Evolutionary conservation across 2,329 filamentous ascomycete species (phyloP), one percentile per base, ranked within the genome.

Genomic region (Xylaria polymorpha): DNA sequence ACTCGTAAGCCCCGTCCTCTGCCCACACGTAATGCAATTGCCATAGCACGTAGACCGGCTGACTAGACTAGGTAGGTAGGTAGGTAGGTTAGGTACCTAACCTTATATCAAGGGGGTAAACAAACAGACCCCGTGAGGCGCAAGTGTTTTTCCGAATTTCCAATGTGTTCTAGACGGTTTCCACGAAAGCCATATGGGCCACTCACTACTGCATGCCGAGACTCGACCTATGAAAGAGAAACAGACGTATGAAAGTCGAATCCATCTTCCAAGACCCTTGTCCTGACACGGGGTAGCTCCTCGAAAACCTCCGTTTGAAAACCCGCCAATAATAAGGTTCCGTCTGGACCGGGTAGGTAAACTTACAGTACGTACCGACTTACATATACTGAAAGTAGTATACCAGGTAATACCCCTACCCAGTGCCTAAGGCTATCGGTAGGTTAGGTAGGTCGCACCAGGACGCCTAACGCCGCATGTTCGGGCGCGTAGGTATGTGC

Each of bases 1-100:
- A 66, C 55, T 66, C 58, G 57, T 66, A 66, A 66, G 64, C 64
- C 61, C 41, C 20, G 35, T 61, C 14, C 58, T 53, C 58, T 32
- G 58, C 32, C 32, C n/a, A 57, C 48, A 15, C 63, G 63, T 48
- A 53, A 61, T 61, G 55, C 50, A n/a, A 35, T 35, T 10, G 50
- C 25, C 29, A 25, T 15, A 32, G 50, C 50, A n/a, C 50, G 25
- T 53, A 53, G 50, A 22, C 50, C 25, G 25, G n/a, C 48, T 22
- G 48, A 51, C 29, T 35, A 7, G 20, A 20, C 25, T 50, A 3
- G 51, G 51, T 14, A 29, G 25, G n/a, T n/a, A n/a, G n/a, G n/a
- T n/a, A n/a, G n/a, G n/a, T n/a, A n/a, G n/a, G n/a, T n/a, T n/a
- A n/a, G n/a, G 25, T 29, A 29, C 25, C 25, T 29, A 29, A 7